A percentile compares a stretch with the other conserved stretches of the same genome.
Evolutionary conservation across 2,329 filamentous ascomycete species (phyloP).

Genomic region (Davidsoniella neocaledoniae): DNA sequence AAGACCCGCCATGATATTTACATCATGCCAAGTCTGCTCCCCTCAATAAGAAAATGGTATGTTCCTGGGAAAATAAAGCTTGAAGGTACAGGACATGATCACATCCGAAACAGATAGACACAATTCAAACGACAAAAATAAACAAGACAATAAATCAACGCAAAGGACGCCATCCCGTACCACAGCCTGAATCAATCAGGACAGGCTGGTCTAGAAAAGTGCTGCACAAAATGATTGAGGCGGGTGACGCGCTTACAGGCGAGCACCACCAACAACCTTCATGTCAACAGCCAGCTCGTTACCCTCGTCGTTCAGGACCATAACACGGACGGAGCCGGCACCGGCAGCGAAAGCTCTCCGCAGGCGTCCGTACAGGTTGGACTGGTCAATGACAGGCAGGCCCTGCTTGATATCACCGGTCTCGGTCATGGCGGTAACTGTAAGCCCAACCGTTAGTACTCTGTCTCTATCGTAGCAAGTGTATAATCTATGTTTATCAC

Average conservation of each 20-base stretch:
- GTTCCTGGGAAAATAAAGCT: no score
- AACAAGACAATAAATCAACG: not conserved
- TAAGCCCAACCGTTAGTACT: constrained; percentile 11
- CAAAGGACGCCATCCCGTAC: no score
- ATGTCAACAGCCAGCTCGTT: constrained; percentile 95
- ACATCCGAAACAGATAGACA: no score
- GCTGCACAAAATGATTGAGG: not conserved
- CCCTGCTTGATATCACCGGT: constrained; percentile 95
- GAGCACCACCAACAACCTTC: constrained; percentile 84
- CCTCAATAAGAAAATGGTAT: not conserved
- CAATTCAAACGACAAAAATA: not conserved
- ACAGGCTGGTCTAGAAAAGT: no score
- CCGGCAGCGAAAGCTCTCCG: constrained; percentile 74
- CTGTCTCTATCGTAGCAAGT: constrained; percentile 10
- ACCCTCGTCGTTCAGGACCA: constrained; percentile 87
- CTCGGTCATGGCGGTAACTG: constrained; percentile 94
- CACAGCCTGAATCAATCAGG: no score
- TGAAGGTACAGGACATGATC: no score
- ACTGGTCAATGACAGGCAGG: constrained; percentile 88
- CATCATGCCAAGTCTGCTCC: no score
- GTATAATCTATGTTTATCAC: not conserved
- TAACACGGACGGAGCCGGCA: constrained; percentile 81
- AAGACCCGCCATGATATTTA: no score
- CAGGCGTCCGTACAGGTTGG: constrained; percentile 68
- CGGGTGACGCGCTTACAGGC: constrained; percentile 34